phyloP scores from a whole-genome alignment of 805 yeast species.

The Metschnikowia lochheadii region DNA sequence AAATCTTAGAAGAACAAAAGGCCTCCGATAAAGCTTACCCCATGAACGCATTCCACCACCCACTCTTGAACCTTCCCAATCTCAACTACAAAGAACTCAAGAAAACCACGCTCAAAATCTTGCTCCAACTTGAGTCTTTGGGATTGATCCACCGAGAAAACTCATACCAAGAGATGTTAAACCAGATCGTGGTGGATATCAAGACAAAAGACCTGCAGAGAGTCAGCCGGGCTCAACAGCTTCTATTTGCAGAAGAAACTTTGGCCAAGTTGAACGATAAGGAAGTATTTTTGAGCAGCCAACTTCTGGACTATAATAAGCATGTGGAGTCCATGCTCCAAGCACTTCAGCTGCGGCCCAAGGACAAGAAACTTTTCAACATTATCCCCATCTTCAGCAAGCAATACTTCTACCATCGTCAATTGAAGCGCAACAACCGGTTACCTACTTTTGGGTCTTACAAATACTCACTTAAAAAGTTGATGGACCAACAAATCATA shows the following conservation, averaged over 20 bases:
- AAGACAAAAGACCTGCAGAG: constrained; percentile 45
- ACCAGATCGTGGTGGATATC: constrained; percentile 82
- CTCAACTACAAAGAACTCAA: constrained; percentile 71
- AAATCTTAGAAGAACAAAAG: constrained; percentile 33
- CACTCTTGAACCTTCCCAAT: constrained; percentile 47
- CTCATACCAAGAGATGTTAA: constrained; percentile 73
- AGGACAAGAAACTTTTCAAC: constrained; percentile 46
- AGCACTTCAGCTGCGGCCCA: constrained; percentile 42
- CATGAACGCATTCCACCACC: constrained; percentile 12
- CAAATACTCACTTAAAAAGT: constrained; percentile 69
- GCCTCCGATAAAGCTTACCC: not conserved
- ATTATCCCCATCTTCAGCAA: constrained; percentile 57
- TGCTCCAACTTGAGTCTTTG: constrained; percentile 68
- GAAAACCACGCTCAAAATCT: constrained; percentile 65
- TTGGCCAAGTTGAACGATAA: constrained; percentile 42
- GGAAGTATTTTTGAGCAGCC: constrained; percentile 41
- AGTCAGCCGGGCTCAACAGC: constrained; percentile 37
- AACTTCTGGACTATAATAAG: constrained; percentile 42
- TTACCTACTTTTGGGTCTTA: constrained; percentile 74
- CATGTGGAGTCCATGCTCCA: constrained; percentile 44
- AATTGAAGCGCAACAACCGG: constrained; percentile 60
- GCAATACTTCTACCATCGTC: constrained; percentile 73
- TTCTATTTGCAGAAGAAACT: constrained; percentile 39
- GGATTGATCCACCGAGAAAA: constrained; percentile 63
- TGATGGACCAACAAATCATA: constrained; percentile 69